Conservation (phyloP, 2,329 filamentous ascomycete species). For the Pseudogymnoascus sp. region DNA sequence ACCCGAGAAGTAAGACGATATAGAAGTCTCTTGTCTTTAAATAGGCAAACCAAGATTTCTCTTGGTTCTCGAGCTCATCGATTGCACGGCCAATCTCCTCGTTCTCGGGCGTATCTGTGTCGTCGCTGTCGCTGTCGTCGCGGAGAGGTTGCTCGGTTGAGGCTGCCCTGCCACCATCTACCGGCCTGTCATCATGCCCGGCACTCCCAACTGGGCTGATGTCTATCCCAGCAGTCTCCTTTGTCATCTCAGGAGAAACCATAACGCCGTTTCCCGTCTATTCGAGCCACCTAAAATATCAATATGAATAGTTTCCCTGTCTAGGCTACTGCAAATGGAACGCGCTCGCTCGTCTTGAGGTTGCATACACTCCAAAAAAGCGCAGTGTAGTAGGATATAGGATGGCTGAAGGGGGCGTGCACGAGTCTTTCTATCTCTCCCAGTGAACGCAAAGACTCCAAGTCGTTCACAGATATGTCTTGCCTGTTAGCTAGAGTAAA, state of each 20-base stretch:
- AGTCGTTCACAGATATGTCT: constrained; percentile 50
- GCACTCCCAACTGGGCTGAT: not conserved
- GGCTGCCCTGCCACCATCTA: constrained; percentile 19
- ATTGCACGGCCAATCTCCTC: constrained; percentile 38
- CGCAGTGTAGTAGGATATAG: not conserved
- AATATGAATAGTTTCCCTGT: not conserved
- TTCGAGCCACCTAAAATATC: not conserved
- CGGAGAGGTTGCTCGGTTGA: constrained; percentile 20
- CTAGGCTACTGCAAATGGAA: not conserved
- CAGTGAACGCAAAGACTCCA: constrained; percentile 60
- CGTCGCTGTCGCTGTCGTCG: constrained; percentile 12
- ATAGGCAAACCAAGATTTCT: constrained; percentile 60
- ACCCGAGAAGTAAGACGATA: constrained; percentile 68
- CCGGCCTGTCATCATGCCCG: not conserved
- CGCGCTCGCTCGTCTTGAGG: not conserved
- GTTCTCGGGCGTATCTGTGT: not conserved
- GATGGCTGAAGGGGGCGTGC: not conserved
- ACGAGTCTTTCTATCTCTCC: constrained; percentile 48
- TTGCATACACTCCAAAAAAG: not conserved
- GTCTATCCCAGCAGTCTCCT: not conserved
- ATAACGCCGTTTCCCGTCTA: not conserved
- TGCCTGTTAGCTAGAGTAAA: constrained; percentile 15
- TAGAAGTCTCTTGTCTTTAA: constrained; percentile 82
- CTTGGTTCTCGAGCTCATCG: constrained; percentile 44
- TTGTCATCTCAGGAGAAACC: constrained; percentile 3